phyloP scores from a whole-genome alignment of 768 basidiomycete genomes.

The Pulveroboletus frians region DNA sequence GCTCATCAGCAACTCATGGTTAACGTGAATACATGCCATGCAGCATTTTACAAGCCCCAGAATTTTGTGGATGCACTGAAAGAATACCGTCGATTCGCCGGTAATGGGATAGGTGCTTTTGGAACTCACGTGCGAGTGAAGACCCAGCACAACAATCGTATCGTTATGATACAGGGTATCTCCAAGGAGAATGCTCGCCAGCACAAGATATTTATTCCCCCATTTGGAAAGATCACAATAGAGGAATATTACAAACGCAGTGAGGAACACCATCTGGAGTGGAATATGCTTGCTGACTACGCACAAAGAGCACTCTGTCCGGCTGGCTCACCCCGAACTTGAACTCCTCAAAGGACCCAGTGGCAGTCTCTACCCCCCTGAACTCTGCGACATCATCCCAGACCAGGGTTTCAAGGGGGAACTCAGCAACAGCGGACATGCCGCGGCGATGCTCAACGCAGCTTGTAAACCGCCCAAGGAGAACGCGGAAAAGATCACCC shows the following conservation, averaged over 20 bases:
- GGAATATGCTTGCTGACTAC: background rate
- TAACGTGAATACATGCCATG: slow-evolving; percentile 49
- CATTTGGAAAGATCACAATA: slow-evolving; percentile 36
- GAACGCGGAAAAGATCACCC: slow-evolving; percentile 41
- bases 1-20: slow-evolving; percentile 45
- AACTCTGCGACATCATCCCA: slow-evolving; percentile 43
- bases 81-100: slow-evolving; percentile 40
- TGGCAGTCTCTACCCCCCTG: slow-evolving; percentile 38
- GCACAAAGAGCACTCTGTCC: slow-evolving; percentile 36
- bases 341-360: slow-evolving; percentile 38
- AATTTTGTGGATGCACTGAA: slow-evolving; percentile 40
- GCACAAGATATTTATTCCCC: slow-evolving; percentile 37
- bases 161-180: slow-evolving; percentile 60
- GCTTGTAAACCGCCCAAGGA: slow-evolving; percentile 45
- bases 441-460: slow-evolving; percentile 41
- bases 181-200: slow-evolving; percentile 34
- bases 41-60: slow-evolving; percentile 40
- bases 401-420: slow-evolving; percentile 44
- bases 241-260: slow-evolving; percentile 42
- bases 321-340: slow-evolving; percentile 32
- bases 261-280: slow-evolving; percentile 17
- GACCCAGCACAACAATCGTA: slow-evolving; percentile 56
- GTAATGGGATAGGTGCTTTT: slow-evolving; percentile 50
- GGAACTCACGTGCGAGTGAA: slow-evolving; percentile 61
- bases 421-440: slow-evolving; percentile 39